Conservation (phyloP, 768 basidiomycete species). For the Termitomyces sp. region DNA sequence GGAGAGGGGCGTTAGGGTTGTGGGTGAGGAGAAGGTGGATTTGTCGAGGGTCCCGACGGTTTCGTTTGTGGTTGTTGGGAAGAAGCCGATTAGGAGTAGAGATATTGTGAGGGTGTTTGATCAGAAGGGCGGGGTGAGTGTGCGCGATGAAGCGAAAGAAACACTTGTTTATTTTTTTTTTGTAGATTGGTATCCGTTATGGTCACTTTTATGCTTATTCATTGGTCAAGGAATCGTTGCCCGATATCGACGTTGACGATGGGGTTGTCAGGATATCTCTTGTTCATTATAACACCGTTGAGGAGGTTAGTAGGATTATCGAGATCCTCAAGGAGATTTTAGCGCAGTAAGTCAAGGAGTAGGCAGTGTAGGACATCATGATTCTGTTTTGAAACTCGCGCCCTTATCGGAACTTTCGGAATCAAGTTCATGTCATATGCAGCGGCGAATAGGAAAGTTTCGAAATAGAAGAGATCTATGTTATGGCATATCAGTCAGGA, state of each 20-base stretch:
- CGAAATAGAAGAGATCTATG: no score
- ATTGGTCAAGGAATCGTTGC: slow-evolving; percentile 47
- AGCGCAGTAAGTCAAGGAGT: no score
- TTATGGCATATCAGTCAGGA: no score
- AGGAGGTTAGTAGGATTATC: slow-evolving; percentile 64
- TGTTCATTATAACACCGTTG: slow-evolving; percentile 77
- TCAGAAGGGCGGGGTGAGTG: slow-evolving; percentile 55
- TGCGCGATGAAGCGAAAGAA: background rate
- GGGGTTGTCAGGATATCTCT: slow-evolving; percentile 74
- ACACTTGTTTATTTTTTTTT: background rate
- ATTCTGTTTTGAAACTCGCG: no score
- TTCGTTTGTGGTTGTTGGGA: slow-evolving; percentile 66
- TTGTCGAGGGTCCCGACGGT: slow-evolving; percentile 60
- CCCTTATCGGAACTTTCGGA: no score
- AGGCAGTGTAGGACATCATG: background rate
- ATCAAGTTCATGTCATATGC: no score
- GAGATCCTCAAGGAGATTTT: slow-evolving; percentile 51
- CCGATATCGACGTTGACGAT: slow-evolving; percentile 57
- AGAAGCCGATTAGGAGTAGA: slow-evolving; percentile 52
- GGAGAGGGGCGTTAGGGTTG: slow-evolving; percentile 60
- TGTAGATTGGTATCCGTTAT: slow-evolving; percentile 72
- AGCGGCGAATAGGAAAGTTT: no score
- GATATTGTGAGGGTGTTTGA: slow-evolving; percentile 68
- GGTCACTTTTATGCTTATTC: slow-evolving; percentile 80
- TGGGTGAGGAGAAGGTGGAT: slow-evolving; percentile 52